These are phyloP conservation scores for Acacia acuminata DNA, from an alignment of 306 rosid genomes.

Conservation along the genomic window DNA sequence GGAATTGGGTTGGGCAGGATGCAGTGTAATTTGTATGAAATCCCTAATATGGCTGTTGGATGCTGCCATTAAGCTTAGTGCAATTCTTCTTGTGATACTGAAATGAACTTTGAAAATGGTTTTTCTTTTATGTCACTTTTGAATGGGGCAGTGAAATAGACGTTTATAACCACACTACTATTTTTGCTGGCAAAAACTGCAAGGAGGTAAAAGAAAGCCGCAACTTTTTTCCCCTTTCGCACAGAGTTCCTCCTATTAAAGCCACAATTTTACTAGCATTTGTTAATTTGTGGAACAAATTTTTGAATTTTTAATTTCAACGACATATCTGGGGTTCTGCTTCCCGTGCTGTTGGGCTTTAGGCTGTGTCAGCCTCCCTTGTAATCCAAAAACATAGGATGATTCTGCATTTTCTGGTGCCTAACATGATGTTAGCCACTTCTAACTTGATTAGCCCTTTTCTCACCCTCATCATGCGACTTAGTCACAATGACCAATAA, in stretches of 20 bases:
- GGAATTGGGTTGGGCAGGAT: not conserved
- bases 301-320: not conserved
- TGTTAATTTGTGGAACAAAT: not conserved
- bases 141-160: not conserved
- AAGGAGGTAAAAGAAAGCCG: not conserved
- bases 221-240: not conserved
- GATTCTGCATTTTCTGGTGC: not conserved
- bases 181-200: not conserved
- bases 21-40: not conserved
- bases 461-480: not conserved
- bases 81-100: not conserved
- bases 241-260: not conserved
- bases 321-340: not conserved
- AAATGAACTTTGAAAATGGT: not conserved
- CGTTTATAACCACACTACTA: not conserved
- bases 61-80: not conserved
- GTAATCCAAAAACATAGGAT: not conserved
- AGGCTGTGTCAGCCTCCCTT: not conserved
- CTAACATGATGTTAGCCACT: not conserved
- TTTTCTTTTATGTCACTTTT: slow-evolving; percentile 16
- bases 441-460: not conserved
- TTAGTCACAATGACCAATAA: not conserved
- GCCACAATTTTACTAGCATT: not conserved
- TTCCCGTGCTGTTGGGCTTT: not conserved
- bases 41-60: not conserved